Evolutionary conservation across 2,329 filamentous ascomycete species (phyloP), one percentile per base, ranked within the genome.

Genomic region (Chalaropsis thielavioides): DNA sequence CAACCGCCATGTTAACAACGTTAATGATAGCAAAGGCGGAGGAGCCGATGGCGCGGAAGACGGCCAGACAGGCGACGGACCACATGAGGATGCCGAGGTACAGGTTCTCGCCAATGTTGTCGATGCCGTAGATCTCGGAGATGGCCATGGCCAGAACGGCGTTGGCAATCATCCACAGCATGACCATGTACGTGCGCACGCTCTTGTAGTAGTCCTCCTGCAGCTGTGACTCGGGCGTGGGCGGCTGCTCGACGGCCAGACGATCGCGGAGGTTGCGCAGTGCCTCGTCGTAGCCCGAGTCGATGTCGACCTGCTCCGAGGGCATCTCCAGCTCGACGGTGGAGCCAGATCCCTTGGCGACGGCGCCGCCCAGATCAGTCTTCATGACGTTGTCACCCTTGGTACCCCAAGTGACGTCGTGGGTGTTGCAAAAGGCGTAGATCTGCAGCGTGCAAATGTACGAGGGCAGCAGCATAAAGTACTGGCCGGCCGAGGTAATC

Each of bases 181-280:
- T 85, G 13, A 99, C 94, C 86, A 99, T 95, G 84, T 99, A 99
- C 0, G 94, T 99, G 64, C 94, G 86, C 63, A 99, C 94, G 49
- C 88, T 90, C 74, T 92, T 90, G 81, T 99, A 99, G 81, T 99
- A 99, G 76, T 99, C 94, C 75, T 99, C 94, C 75, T 99, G 94
- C 76, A 91, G 77, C 76, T 97, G 94, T 0, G 83, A 79, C 70
- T 96, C 92, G 54, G 83, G 85, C 17, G 84, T 70, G 0, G 78
- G 75, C 0, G 81, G 74, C 13, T 75, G 73, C 11, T 88, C 79
- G 0, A 97, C 92, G 73, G 95, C 91, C 70, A 99, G 81, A 56
- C 94, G 83, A 72, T 99, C 94, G 62, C 94, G 89, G 4, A 99
- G 87, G 74, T 99, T 99, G 68, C 94, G 89, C 31, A 99, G 84